Evolutionary conservation across 2,329 filamentous ascomycete genomes (phyloP), one percentile per base, ranked within the genome.

Genomic region (Dactylella cylindrospora): DNA sequence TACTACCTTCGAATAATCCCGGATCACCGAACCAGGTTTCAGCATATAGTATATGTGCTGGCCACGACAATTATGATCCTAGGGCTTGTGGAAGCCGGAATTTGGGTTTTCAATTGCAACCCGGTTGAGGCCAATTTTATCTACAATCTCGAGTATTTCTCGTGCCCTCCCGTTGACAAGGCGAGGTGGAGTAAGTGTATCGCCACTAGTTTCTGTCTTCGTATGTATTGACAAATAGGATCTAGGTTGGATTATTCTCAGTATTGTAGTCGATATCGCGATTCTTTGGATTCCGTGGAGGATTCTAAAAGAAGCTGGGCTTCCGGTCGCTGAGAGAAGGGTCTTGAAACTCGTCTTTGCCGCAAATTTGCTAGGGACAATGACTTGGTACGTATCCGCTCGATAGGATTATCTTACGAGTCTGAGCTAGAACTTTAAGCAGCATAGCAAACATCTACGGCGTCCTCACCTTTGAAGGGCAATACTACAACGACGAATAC

Each of bases 1-100:
- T 61, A 61, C 32, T 61, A 47, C 32, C 41, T 61, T 17, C 55
- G 55, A 12, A 53, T 61, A 53, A 53, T 61, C 33, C 55, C 55
- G 12, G 55, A 61, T 31, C 55, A 61, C 25, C 47, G 47, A n/a
- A 19, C 29, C 10, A 46, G 55, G 13, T 43, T 61, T 13, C 55
- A 61, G n/a, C 55, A 61, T n/a, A 52, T 61, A 31, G 47, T 61
- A 15, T 61, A 61, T 13, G 23, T 61, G 1, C 47, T 61, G 2
- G 52, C 55, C 1, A 33, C 55, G 8, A 29, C 47, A 19, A 55
- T 55, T 33, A 64, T 64, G 49, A 20, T 51, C 19, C n/a, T 64
- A 3, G 57, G 57, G 3, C 35, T 64, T 13, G 40, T 64, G 40
- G 49, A 64, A 39, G 50, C 57, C 3, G 36, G 43, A 6, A 38